phyloP scores from a whole-genome alignment of 176 grass and related monocot species.

The Elymus sibiricus region DNA sequence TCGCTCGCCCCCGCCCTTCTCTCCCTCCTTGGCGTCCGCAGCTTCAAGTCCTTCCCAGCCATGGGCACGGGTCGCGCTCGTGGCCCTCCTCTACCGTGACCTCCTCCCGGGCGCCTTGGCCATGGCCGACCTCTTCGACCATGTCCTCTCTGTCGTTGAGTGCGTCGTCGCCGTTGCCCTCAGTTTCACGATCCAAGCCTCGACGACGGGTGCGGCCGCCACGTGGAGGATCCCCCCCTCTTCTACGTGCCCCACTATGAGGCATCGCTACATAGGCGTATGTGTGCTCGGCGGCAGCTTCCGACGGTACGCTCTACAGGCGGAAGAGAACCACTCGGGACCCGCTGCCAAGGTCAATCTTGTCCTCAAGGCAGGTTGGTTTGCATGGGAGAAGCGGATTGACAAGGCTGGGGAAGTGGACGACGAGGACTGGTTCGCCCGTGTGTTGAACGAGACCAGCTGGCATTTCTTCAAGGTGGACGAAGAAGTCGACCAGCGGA shows the following conservation, averaged over 20 bases:
- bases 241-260: slow-evolving; percentile 94
- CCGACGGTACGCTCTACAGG: slow-evolving; percentile 37
- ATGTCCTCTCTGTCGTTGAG: slow-evolving; percentile 67
- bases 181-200: slow-evolving; percentile 42
- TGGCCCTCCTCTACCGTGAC: slow-evolving; percentile 43
- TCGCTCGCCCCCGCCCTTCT: slow-evolving; percentile 13
- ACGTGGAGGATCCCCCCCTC: slow-evolving; percentile 48
- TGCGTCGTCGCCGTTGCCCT: slow-evolving; percentile 51
- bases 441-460: slow-evolving; percentile 72
- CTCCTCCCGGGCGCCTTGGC: slow-evolving; percentile 25
- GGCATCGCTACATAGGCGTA: slow-evolving; percentile 37
- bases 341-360: slow-evolving; percentile 32
- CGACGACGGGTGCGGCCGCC: slow-evolving; percentile 56
- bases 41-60: slow-evolving; percentile 54
- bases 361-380: slow-evolving; percentile 38
- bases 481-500: not conserved
- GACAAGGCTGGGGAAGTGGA: slow-evolving; percentile 31
- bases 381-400: slow-evolving; percentile 47
- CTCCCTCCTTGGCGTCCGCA: slow-evolving; percentile 59
- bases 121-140: slow-evolving; percentile 59
- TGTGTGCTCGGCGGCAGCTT: slow-evolving; percentile 77
- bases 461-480: slow-evolving; percentile 86
- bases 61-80: slow-evolving; percentile 54
- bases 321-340: slow-evolving; percentile 15
- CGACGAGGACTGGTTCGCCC: slow-evolving; percentile 38